Evolutionary conservation across 129 eudicot species (phyloP).

Genomic region (Chrysanthemum seticuspe): DNA sequence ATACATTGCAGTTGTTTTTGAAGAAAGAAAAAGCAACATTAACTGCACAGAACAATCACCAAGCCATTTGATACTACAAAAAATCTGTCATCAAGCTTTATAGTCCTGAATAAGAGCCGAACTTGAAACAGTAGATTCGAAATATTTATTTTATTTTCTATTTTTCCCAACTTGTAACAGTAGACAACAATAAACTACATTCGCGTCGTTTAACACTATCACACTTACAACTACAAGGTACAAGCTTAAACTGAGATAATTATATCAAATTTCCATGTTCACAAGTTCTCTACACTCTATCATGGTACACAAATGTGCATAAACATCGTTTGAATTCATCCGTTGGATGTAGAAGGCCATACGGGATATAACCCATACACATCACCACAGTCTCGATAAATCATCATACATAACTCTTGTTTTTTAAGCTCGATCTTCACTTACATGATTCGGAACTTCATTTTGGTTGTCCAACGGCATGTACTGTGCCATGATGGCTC

Average conservation of each 20-base stretch:
- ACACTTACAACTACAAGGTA: slow-evolving; percentile 16
- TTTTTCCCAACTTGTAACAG: background rate
- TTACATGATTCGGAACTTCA: slow-evolving; percentile 72
- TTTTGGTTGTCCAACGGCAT: slow-evolving; percentile 92
- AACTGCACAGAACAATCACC: too few relatives aligned
- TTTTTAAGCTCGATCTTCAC: slow-evolving; percentile 58
- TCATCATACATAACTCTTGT: slow-evolving; percentile 10
- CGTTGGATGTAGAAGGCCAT: slow-evolving; percentile 29
- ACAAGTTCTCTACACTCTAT: slow-evolving; percentile 35
- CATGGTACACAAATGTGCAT: slow-evolving; percentile 36
- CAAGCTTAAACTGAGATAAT: slow-evolving; percentile 11
- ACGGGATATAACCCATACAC: slow-evolving; percentile 25
- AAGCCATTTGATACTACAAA: too few relatives aligned
- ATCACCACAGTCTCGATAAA: slow-evolving; percentile 31
- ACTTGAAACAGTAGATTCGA: background rate
- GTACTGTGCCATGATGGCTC: slow-evolving; percentile 93
- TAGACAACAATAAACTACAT: slow-evolving; percentile 1
- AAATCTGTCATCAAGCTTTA: too few relatives aligned
- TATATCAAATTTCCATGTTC: slow-evolving; percentile 23
- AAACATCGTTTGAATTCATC: slow-evolving; percentile 39
- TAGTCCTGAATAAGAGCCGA: background rate
- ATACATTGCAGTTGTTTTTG: too few relatives aligned
- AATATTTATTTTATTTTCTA: background rate
- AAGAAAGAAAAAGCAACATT: too few relatives aligned
- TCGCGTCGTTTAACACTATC: slow-evolving; percentile 9